These are phyloP conservation scores for Candida glucosophila DNA, from an alignment of 1,139 yeast species.

Conservation along the genomic window DNA sequence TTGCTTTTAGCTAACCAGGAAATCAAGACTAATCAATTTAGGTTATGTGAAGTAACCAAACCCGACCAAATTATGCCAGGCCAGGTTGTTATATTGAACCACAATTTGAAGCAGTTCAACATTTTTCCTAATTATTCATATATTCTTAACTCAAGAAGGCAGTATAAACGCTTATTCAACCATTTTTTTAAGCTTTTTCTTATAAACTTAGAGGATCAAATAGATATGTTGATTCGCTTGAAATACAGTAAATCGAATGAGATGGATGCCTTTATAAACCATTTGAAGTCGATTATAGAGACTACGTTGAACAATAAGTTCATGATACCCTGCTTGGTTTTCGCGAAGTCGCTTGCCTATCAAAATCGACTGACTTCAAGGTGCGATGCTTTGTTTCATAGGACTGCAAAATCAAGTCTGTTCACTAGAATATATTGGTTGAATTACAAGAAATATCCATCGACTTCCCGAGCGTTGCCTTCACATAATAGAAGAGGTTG, in stretches of 20 bases:
- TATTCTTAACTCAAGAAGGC: conserved; percentile 17
- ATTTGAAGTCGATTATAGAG: conserved; percentile 17
- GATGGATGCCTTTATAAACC: conserved; percentile 18
- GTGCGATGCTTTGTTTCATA: conserved; percentile 20
- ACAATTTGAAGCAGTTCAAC: conserved; percentile 25
- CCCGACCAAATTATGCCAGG: conserved; percentile 6
- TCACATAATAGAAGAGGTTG: no score
- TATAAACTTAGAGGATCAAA: conserved; percentile 31
- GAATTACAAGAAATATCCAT: conserved; percentile 2
- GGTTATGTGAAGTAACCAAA: conserved; percentile 17
- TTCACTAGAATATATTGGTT: conserved; percentile 28
- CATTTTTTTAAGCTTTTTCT: conserved; percentile 32
- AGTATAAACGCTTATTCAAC: conserved; percentile 16
- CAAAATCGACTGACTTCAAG: conserved; percentile 1
- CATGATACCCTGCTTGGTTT: conserved; percentile 3
- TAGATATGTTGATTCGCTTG: conserved; percentile 28
- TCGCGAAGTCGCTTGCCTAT: conserved; percentile 2
- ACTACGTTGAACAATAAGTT: conserved; percentile 20
- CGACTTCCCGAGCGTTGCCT: no score
- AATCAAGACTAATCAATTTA: conserved; percentile 20
- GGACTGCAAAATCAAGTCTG: conserved; percentile 17
- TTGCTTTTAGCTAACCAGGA: conserved; percentile 17
- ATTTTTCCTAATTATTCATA: conserved; percentile 28
- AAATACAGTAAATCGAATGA: conserved; percentile 24
- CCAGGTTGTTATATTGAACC: conserved; percentile 15